Base-by-base conservation (phyloP, 179 eudicot genomes). In the Beta macrorhiza region DNA sequence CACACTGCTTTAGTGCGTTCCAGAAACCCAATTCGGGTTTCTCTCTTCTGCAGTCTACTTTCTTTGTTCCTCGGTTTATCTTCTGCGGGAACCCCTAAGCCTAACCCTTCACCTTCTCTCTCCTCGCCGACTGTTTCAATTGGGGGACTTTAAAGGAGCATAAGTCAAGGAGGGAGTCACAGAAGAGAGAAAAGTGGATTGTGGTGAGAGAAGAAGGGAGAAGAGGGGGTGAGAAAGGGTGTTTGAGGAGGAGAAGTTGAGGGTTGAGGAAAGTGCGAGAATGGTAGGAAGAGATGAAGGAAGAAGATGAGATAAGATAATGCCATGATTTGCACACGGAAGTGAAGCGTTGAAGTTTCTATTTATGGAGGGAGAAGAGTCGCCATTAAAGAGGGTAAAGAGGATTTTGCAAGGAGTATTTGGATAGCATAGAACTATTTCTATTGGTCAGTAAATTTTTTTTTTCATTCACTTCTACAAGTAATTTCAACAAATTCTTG, bases 261-360 rank as follows among this genome's bases (percentile, higher is more conserved):
- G 87, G 80, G 32, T 20, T 51, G 61, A 16, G 42, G 16, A 55
- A 5, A 2, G 79, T 52, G n/a, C 15, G 79, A 12, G 25, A 52
- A 37, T 67, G 42, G 61, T 56, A 74, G 0, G 79, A 22, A 6
- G 79, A 2, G 47, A 53, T 58, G 82, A 84, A 84, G 16, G 62
- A 10, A 7, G 72, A 58, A 64, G 61, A 19, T 6, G 55, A 67
- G 3, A 84, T 81, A 0, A 81, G 10, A 1, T 49, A 13, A 5
- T 10, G 61, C 87, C 87, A 84, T 52, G 63, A 67, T 72, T 81
- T 84, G 67, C 82, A 78, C 29, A 84, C 87, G 15, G 73, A 0
- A 7, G 70, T 72, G 53, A 81, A 81, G 37, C 87, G 84, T 32
- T 42, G 80, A 15, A 84, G 80, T 7, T 15, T 81, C 84, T 42